A percentile compares a stretch with the other conserved stretches of the same genome.
phyloP scores from a whole-genome alignment of 2,329 filamentous ascomycete genomes.

The Monilinia laxa region DNA sequence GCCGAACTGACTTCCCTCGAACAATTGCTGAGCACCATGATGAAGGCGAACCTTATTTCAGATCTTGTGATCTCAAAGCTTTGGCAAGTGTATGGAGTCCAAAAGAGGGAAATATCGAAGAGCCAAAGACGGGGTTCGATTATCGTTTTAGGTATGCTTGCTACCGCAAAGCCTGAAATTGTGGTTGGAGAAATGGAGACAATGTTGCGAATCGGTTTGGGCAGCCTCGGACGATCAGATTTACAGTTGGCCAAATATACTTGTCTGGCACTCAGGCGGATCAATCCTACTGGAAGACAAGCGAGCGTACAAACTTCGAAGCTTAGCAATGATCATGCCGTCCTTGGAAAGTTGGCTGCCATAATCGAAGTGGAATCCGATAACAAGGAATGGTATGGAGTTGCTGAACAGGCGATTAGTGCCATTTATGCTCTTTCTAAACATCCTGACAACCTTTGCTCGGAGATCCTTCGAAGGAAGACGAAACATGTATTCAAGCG shows the following conservation, averaged over 20 bases:
- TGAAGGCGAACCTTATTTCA: conserved; percentile 85
- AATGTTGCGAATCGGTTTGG: conserved; percentile 87
- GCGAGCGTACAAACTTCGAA: conserved; percentile 68
- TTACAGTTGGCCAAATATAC: conserved; percentile 91
- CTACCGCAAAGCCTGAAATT: conserved; percentile 87
- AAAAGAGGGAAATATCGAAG: conserved; percentile 88
- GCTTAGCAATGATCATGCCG: conserved; percentile 87
- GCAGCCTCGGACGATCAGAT: conserved; percentile 74
- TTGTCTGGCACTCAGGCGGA: conserved; percentile 86
- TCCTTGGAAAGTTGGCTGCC: conserved; percentile 74
- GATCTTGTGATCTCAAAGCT: conserved; percentile 86
- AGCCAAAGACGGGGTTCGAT: conserved; percentile 90
- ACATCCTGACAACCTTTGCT: conserved; percentile 90
- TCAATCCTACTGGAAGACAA: conserved; percentile 81
- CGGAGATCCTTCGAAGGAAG: conserved; percentile 84
- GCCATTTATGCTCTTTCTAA: conserved; percentile 94
- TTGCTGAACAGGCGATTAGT: conserved; percentile 93
- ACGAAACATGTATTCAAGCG: conserved; percentile 73
- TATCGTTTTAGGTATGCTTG: conserved; percentile 95
- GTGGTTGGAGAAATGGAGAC: conserved; percentile 93
- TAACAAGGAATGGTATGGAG: conserved; percentile 93
- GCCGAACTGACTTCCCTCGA: conserved; percentile 94
- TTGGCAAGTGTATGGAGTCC: conserved; percentile 96
- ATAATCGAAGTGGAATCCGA: conserved; percentile 84
- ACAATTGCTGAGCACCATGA: conserved; percentile 94